Base-by-base conservation (phyloP, 2,329 filamentous ascomycete genomes). In the Ascochyta fabae region DNA sequence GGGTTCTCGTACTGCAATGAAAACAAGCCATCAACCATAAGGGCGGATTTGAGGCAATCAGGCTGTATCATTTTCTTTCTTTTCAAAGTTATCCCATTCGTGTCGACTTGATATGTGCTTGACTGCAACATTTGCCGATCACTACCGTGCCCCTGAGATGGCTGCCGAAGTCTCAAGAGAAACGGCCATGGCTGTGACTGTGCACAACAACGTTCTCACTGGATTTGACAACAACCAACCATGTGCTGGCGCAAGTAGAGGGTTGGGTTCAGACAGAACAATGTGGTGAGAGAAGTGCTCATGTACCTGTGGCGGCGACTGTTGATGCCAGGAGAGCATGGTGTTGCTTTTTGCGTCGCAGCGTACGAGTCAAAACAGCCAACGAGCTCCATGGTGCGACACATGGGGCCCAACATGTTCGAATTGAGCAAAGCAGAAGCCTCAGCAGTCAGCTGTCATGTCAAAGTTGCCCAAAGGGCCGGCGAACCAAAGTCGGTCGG, bases 381-480 rank as follows among this genome's bases (percentile, higher is more conserved):
- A 45, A 45, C 41, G 34, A 40, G 41, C 46, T 46, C 29, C 27
- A 26, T 46, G 46, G 52, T 55, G 52, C 36, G 52, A 55, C 52
- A 24, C 33, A 16, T 15, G n/a, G 15, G 15, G 16, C 34, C 9
- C 46, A 49, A 29, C 41, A 35, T 29, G 24, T 55, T 41, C 13
- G 27, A n/a, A 33, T 40, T 35, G 40, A 45, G 23, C 40, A 45
- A 19, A 16, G 40, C 24, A 35, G 27, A 19, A 29, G 27, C 4
- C 9, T 16, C 16, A 31, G 36, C 42, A 46, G 38, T 47, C 53
- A 56, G 36, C 35, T 47, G 42, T 41, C 41, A 34, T 49, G 29
- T 49, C 34, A 27, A 27, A 44, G 40, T 12, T 50, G 52, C 41
- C 41, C 46, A 19, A 49, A 48, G 40, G 46, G 4, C 35, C 36